Base-by-base conservation (phyloP, 2,329 filamentous ascomycete genomes). In the Penicillium verrucosum region DNA sequence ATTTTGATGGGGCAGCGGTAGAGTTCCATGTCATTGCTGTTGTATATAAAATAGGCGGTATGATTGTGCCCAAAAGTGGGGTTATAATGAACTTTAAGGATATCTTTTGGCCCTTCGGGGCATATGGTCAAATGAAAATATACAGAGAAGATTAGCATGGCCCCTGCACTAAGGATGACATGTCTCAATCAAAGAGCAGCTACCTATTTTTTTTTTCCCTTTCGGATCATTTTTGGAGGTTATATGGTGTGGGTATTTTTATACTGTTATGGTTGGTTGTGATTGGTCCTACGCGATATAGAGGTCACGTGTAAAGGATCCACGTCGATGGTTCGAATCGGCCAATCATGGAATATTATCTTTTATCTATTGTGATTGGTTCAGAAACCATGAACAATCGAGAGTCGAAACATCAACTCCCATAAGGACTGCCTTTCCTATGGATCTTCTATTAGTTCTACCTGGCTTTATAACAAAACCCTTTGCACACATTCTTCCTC, bases 91-190 rank as follows among this genome's bases (percentile, higher is more conserved):
- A 61, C 18, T 18, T 18, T 18, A 18, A 18, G 18, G 18, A 18
- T 18, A 18, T 18, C 18, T 18, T 18, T 18, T 32, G 10, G 69
- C 73, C 75, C 73, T 78, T 76, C 70, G 75, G 76, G 74, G 59
- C 77, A 82, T 82, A 81, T 83, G 80, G 81, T 84, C 81, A 84
- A 82, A 80, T 84, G 81, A 82, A 83, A 83, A 81, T 81, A 84
- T 84, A 85, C 82, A 87, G 84, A 87, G 84, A 87, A 87, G 83
- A 87, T 87, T 89, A 89, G 87, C 86, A 89, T 89, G 86, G 86
- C 86, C 86, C 83, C 83, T 85, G 82, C 83, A 85, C 89, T 92
- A 93, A 93, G 89, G 89, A 92, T 93, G 89, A 92, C 89, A 92
- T 87, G 86, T 21, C 86, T 88, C 81, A 84, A 85, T 85, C 85